phyloP scores from a whole-genome alignment of 2,329 filamentous ascomycete genomes.

The Calonectria pseudoturangicola region DNA sequence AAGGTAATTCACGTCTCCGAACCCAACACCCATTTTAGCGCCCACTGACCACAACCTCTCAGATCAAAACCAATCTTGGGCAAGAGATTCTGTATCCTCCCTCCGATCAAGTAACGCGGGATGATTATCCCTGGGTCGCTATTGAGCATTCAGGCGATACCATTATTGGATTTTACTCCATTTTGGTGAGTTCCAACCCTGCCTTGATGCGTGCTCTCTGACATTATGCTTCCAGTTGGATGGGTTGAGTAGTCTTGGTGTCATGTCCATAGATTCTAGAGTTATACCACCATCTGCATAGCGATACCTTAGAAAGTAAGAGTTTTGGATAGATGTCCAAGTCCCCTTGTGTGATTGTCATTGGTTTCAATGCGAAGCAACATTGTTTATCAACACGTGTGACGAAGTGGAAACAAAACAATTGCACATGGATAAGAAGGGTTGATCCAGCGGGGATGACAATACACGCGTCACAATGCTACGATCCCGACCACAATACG shows the following conservation, averaged over 20 bases:
- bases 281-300: no score
- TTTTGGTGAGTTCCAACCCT: neutral
- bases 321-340: no score
- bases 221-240: neutral
- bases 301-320: no score
- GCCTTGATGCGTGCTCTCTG: neutral
- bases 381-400: no score
- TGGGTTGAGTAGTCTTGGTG: neutral
- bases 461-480: no score
- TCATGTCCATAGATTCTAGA: conserved; percentile 12
- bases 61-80: conserved; percentile 9
- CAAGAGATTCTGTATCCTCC: neutral
- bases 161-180: conserved; percentile 11
- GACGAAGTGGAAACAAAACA: no score
- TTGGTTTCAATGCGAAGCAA: no score
- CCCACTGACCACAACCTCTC: neutral
- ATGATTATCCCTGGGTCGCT: conserved; percentile 1
- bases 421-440: no score
- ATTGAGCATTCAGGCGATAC: neutral
- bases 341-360: no score
- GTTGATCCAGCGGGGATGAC: no score
- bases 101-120: neutral
- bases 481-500: no score
- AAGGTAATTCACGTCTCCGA: neutral
- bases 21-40: neutral